phyloP scores from a whole-genome alignment of 257 asterid genomes.

The Gentiana dahurica region DNA sequence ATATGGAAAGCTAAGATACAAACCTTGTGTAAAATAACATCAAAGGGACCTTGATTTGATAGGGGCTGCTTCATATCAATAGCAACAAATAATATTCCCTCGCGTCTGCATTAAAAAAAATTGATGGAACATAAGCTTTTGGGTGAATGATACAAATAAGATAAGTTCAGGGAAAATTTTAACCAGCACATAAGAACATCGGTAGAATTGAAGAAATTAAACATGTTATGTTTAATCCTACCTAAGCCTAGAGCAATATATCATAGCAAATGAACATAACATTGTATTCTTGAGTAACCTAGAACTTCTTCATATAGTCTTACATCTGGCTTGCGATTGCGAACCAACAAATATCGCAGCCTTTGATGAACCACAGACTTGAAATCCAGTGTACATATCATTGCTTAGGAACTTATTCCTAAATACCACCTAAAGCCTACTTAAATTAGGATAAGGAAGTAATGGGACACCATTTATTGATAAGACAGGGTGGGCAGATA shows the following conservation, averaged over 20 bases:
- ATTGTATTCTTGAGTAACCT: too few relatives aligned
- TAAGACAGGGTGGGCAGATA: conserved; percentile 3
- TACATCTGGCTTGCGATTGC: too few relatives aligned
- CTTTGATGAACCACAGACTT: too few relatives aligned
- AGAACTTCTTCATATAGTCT: too few relatives aligned
- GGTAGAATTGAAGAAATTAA: not conserved
- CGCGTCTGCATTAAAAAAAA: conserved; percentile 34
- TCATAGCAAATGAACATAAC: too few relatives aligned
- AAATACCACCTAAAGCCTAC: too few relatives aligned
- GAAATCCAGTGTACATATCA: too few relatives aligned
- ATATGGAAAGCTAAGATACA: conserved; percentile 3
- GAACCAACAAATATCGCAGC: too few relatives aligned
- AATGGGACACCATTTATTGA: not conserved
- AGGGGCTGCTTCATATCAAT: conserved; percentile 69
- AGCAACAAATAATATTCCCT: conserved; percentile 84
- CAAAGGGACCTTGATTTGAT: conserved; percentile 95
- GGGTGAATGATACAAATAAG: not conserved
- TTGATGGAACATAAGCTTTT: not conserved
- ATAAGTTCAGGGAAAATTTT: too few relatives aligned
- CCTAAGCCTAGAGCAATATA: too few relatives aligned
- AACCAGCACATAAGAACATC: not conserved
- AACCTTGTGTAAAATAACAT: conserved; percentile 87
- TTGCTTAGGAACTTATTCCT: too few relatives aligned
- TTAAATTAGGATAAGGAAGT: too few relatives aligned
- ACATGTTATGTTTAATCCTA: not conserved